phyloP scores from a whole-genome alignment of 2,329 filamentous ascomycete genomes.

The Alternaria brassicae region DNA sequence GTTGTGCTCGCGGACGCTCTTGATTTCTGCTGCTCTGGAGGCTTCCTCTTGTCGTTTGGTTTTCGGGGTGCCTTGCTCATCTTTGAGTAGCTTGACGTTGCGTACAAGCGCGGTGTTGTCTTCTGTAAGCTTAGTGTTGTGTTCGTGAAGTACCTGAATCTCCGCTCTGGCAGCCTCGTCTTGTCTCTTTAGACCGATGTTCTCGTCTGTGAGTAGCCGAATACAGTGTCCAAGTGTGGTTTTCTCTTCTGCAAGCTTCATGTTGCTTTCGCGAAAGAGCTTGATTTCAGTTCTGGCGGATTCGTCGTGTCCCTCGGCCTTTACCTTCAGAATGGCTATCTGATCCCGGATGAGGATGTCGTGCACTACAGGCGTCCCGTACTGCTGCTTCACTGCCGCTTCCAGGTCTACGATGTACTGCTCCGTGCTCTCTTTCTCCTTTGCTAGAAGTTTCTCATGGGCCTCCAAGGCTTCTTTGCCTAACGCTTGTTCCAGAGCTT shows the following conservation, averaged over 20 bases:
- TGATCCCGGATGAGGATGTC: neutral
- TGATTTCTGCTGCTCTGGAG: neutral
- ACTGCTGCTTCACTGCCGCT: slow-evolving; percentile 5
- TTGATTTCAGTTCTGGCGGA: slow-evolving; percentile 1
- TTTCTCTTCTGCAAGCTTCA: neutral
- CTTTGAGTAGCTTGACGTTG: neutral
- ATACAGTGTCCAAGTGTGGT: neutral
- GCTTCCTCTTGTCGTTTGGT: neutral
- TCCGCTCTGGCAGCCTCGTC: neutral
- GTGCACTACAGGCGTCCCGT: neutral
- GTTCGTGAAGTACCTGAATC: neutral
- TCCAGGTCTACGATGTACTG: slow-evolving; percentile 5
- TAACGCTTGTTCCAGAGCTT: slow-evolving; percentile 1
- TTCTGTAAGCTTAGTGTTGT: neutral
- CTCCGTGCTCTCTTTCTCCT: slow-evolving; percentile 4
- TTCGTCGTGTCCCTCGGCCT: neutral
- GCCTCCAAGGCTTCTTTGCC: slow-evolving; percentile 3
- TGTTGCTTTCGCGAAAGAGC: slow-evolving; percentile 4
- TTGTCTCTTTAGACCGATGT: neutral
- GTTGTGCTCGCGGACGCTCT: neutral
- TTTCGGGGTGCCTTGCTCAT: neutral
- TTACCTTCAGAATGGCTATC: slow-evolving; percentile 2
- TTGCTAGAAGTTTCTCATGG: neutral
- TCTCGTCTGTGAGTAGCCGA: neutral
- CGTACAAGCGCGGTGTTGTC: neutral